phyloP scores from a whole-genome alignment of 2,329 filamentous ascomycete species.

The Pseudocercospora vitis region DNA sequence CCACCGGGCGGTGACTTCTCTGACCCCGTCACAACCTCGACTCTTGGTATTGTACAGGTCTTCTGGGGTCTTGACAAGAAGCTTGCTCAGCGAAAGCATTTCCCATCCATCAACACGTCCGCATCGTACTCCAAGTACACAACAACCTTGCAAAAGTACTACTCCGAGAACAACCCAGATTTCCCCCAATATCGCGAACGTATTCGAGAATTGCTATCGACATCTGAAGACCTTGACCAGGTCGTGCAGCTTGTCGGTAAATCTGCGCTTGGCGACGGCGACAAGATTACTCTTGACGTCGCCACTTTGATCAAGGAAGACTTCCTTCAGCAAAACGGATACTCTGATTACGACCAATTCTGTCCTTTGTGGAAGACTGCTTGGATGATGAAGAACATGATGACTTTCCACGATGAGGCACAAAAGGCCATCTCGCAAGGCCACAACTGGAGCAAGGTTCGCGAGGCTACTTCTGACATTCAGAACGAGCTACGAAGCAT shows the following conservation, averaged over 20 bases:
- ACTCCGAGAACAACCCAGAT: constrained; percentile 88
- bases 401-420: constrained; percentile 95
- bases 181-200: constrained; percentile 91
- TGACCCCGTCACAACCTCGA: constrained; percentile 91
- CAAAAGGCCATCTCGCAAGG: constrained; percentile 93
- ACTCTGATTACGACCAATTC: constrained; percentile 98
- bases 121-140: constrained; percentile 98
- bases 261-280: constrained; percentile 88
- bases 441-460: constrained; percentile 87
- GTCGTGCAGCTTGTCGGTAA: constrained; percentile 98
- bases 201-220: constrained; percentile 88
- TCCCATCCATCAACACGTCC: constrained; percentile 95
- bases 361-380: constrained; percentile 99
- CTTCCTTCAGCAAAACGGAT: constrained; percentile 98
- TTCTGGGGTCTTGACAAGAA: constrained; percentile 99
- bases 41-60: constrained; percentile 95
- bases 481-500: constrained; percentile 82
- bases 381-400: constrained; percentile 99
- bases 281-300: constrained; percentile 97
- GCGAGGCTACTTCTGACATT: constrained; percentile 84
- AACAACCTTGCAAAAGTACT: constrained; percentile 82
- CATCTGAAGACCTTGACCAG: constrained; percentile 96
- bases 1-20: constrained; percentile 99
- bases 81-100: constrained; percentile 97
- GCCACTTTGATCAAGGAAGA: constrained; percentile 93